Percentiles rank a stretch among this genome's conserved stretches.
Evolutionary conservation across 176 grass and related monocot species (phyloP).

Genomic region (Oryza glaberrima): DNA sequence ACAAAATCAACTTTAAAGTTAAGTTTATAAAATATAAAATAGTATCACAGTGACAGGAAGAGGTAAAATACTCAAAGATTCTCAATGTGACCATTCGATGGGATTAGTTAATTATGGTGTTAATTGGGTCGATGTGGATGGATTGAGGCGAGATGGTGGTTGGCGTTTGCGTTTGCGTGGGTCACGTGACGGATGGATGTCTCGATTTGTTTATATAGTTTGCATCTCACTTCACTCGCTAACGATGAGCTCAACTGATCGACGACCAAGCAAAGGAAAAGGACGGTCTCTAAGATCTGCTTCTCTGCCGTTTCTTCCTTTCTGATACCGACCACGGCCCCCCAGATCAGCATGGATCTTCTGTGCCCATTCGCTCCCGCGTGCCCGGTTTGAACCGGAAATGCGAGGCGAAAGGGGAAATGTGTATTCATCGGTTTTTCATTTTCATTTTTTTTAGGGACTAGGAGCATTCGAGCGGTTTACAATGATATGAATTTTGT

Average conservation of each 20-base stretch:
- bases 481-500: too few species aligned
- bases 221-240: not conserved
- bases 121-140: not conserved
- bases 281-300: constrained; percentile 28
- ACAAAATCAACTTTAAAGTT: too few species aligned
- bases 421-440: too few species aligned
- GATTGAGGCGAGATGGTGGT: not conserved
- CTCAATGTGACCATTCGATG: too few species aligned
- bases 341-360: constrained; percentile 23
- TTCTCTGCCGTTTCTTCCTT: constrained; percentile 9
- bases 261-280: constrained; percentile 24
- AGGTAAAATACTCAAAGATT: too few species aligned
- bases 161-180: not conserved
- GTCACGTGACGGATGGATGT: constrained; percentile 28
- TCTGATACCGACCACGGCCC: constrained; percentile 21
- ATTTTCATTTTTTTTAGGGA: too few species aligned
- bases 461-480: too few species aligned
- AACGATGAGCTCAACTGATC: not conserved
- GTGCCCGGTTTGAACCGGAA: too few species aligned
- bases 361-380: not conserved
- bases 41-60: too few species aligned
- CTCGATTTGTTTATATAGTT: constrained; percentile 6
- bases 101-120: too few species aligned
- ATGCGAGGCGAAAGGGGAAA: too few species aligned
- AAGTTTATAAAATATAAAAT: too few species aligned